A percentile compares a stretch with the other conserved stretches of the same genome.
Evolutionary conservation across 179 eudicot species (phyloP).

Genomic region (Carnegiea gigantea): DNA sequence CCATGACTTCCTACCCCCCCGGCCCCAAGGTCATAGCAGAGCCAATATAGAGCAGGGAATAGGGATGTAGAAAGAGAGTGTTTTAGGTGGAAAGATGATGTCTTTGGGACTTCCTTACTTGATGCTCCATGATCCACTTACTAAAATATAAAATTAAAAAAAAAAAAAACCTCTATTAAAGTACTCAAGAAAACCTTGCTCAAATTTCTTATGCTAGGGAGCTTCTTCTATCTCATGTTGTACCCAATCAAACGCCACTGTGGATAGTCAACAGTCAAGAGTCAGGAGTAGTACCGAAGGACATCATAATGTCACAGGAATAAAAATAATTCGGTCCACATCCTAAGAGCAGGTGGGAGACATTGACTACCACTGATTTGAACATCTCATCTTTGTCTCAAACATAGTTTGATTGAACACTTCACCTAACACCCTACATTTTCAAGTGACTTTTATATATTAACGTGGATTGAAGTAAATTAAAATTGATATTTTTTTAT

Average conservation of each 20-base stretch:
- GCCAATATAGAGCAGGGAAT: background rate
- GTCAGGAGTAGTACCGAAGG: background rate
- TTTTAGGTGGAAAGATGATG: background rate
- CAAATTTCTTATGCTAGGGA: background rate
- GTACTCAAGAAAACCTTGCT: background rate
- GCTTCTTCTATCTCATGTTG: background rate
- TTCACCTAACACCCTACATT: background rate
- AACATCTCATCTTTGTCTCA: background rate
- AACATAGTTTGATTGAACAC: background rate
- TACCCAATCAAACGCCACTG: background rate
- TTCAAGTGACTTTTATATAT: no score
- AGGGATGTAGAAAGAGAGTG: background rate
- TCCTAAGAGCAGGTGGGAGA: background rate
- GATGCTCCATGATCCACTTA: background rate
- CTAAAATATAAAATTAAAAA: no score
- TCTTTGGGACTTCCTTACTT: background rate
- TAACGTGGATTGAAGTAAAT: no score
- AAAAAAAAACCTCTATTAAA: background rate
- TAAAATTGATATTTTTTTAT: no score
- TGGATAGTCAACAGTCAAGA: background rate
- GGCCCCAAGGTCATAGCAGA: no score
- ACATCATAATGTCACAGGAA: background rate
- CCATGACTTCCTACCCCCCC: no score
- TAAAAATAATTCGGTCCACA: background rate
- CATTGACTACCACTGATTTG: background rate